phyloP scores from a whole-genome alignment of 116 monocot species.

The Cymodocea nodosa region DNA sequence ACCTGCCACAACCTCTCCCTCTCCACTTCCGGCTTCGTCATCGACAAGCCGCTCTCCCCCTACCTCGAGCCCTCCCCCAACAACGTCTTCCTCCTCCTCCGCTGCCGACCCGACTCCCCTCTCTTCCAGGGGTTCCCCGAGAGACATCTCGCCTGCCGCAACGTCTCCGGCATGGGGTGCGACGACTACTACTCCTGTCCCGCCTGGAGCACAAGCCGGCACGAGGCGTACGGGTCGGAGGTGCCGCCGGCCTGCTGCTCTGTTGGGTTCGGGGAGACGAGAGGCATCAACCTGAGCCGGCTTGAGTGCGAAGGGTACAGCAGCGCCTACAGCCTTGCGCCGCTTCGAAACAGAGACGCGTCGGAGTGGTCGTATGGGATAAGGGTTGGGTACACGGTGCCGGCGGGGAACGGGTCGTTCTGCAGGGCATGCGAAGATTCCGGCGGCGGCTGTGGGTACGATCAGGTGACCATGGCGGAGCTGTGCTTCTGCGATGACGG shows the following conservation, averaged over 20 bases:
- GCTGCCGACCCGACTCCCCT: conserved; percentile 52
- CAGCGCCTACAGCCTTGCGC: conserved; percentile 70
- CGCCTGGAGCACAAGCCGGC: conserved; percentile 37
- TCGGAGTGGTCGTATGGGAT: conserved; percentile 76
- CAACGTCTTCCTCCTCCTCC: conserved; percentile 78
- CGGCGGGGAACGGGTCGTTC: conserved; percentile 27
- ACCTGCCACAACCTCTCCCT: conserved; percentile 57
- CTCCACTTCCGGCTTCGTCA: conserved; percentile 24
- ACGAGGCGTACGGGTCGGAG: conserved; percentile 15
- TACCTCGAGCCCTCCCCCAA: conserved; percentile 48
- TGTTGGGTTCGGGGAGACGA: conserved; percentile 31
- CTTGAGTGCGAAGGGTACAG: conserved; percentile 79
- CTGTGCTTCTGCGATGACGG: conserved; percentile 38
- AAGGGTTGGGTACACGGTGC: conserved; percentile 34
- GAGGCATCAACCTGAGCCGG: conserved; percentile 45
- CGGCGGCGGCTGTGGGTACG: conserved; percentile 71
- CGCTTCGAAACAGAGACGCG: conserved; percentile 36
- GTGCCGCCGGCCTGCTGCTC: conserved; percentile 59
- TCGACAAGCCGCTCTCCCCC: conserved; percentile 39
- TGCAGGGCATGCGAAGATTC: conserved; percentile 60
- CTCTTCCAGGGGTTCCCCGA: conserved; percentile 76
- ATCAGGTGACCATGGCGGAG: conserved; percentile 9
- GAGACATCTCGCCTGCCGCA: conserved; percentile 53
- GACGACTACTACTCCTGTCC: conserved; percentile 67
- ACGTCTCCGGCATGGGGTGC: conserved; percentile 73